Evolutionary conservation across 2,329 filamentous ascomycete genomes (phyloP), one percentile per base, ranked within the genome.

Genomic region (Hypoxylon sp.): DNA sequence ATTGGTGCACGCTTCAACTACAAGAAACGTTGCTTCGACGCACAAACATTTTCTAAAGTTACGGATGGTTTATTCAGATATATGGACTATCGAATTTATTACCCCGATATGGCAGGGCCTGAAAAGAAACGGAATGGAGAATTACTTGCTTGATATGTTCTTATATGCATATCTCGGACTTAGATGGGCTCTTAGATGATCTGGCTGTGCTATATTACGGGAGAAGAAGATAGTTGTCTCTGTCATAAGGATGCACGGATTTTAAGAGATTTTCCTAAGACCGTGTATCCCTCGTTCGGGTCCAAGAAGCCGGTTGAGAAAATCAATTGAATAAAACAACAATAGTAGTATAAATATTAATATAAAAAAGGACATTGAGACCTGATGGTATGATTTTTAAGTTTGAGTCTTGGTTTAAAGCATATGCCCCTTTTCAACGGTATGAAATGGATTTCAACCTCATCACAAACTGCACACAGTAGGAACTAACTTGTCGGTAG

Each of bases 181-280:
- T 30, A 16, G 27, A 37, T 12, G 27, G 23, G 17, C n/a, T 26
- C 16, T 13, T 9, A 42, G 30, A 50, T 37, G 7, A n/a, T n/a
- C 16, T 12, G 15, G 13, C 16, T 17, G 17, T 21, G 15, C 11
- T 19, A 20, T 21, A 32, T 43, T 12, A 47, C 42, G 4, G 31
- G 25, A 11, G 15, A 27, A 15, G 34, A 36, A 12, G 16, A 29
- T 7, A 13, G 13, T 13, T 8, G 19, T 8, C 23, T 32, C 8
- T 42, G 17, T 32, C 13, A 32, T 37, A n/a, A 5, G 11, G 17
- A 36, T 7, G n/a, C 4, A 16, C 17, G n/a, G n/a, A 21, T 30
- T 12, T 15, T 31, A n/a, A 20, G 17, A 30, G 23, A 13, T 32
- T 37, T 3, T 5, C 30, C n/a, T n/a, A n/a, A n/a, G n/a, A n/a